phyloP scores from a whole-genome alignment of 495 filamentous ascomycete species.

The Acidiella bohemica region DNA sequence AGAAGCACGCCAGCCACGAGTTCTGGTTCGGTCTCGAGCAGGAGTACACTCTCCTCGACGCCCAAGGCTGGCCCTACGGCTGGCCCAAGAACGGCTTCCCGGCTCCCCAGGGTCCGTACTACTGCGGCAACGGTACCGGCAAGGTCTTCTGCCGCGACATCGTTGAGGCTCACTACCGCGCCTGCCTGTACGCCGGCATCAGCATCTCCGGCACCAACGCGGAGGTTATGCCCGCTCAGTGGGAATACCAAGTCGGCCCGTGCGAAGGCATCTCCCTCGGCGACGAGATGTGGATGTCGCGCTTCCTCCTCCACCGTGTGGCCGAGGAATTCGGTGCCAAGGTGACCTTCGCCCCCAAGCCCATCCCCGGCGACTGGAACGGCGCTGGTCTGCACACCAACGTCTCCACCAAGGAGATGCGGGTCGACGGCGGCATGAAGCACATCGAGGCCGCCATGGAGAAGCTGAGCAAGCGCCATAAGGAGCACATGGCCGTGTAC shows the following conservation, averaged over 20 bases:
- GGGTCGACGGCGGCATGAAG: constrained; percentile 89
- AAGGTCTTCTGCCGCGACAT: constrained; percentile 98
- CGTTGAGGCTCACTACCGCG: constrained; percentile 96
- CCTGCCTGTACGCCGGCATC: constrained; percentile 81
- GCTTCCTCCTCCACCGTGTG: constrained; percentile 90
- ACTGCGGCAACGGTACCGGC: constrained; percentile 95
- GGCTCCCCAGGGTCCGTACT: constrained; percentile 94
- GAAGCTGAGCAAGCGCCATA: constrained; percentile 78
- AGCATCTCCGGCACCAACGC: constrained; percentile 98
- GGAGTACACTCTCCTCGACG: constrained; percentile 88
- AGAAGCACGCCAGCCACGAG: constrained; percentile 63
- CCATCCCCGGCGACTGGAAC: constrained; percentile 98
- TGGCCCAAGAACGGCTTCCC: constrained; percentile 96
- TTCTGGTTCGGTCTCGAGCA: constrained; percentile 99
- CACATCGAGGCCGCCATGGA: constrained; percentile 72
- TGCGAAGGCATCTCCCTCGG: constrained; percentile 87
- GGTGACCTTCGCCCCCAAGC: constrained; percentile 95
- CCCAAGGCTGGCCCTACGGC: constrained; percentile 76
- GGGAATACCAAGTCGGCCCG: constrained; percentile 98
- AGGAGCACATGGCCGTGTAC: constrained; percentile 94
- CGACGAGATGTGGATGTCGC: constrained; percentile 94
- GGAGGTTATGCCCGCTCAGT: constrained; percentile 96
- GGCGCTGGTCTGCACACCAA: constrained; percentile 96
- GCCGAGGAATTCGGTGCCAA: constrained; percentile 94
- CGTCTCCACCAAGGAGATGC: constrained; percentile 78